Evolutionary conservation across 1,284 basidiomycete genomes (phyloP), one percentile per base, ranked within the genome.

Genomic region (Gomphus sp.): DNA sequence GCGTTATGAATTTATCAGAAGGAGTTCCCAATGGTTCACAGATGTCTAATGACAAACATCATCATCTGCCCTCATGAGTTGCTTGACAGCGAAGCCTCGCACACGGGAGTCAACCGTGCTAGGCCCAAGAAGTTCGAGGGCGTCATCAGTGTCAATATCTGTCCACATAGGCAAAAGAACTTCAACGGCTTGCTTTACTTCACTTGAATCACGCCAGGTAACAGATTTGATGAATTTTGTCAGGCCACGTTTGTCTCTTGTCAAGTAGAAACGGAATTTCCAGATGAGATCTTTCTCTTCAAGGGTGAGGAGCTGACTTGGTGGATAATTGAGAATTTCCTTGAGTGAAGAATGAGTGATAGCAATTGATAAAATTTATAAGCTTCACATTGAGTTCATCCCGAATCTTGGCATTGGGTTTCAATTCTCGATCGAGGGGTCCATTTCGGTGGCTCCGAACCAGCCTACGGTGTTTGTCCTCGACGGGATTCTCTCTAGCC

Each of bases 211-310:
- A 47, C 91, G 81, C 97, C 97, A 99, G 9, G 94, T 94, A 33
- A 99, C 97, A 34, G 93, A 95, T 72, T 96, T 98, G 61, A 99
- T 79, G 73, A 99, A 99, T 72, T 99, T 99, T 37, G 96, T 99
- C 33, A 99, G 79, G 3, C 91, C 93, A 18, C 89, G 83, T 69
- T 93, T 93, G 69, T 95, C 91, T 33, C 93, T 78, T 0, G 89
- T 85, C 14, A 99, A 83, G 65, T 98, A 99, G 74, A 98, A 99
- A 10, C 97, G 85, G 79, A 97, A 99, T 69, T 97, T 95, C 97
- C 97, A 99, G 28, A 99, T 86, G 16, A 96, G 73, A 65, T 99
- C 96, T 70, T 96, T 97, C 73, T 99, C 96, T 66, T 94, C 88
- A 0, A 93, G 86, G 0, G 84, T 91, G 4, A 99, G 79, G 9